Evolutionary conservation across 2,329 filamentous ascomycete species (phyloP).

Genomic region (Coniochaeta sp.): DNA sequence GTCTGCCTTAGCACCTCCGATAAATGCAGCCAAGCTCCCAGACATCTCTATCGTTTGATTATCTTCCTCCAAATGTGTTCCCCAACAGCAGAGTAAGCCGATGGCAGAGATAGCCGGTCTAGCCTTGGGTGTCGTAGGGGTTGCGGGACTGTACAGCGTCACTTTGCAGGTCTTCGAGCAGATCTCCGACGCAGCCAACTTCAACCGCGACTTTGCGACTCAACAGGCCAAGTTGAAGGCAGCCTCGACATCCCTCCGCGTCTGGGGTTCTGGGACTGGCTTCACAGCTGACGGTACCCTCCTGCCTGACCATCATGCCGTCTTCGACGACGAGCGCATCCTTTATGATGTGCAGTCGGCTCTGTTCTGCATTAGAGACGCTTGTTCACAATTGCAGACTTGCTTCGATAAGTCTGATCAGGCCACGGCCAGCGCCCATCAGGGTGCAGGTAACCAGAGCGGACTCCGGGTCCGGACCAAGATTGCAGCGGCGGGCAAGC

Average conservation of each 20-base stretch:
- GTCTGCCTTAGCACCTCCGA: neutral
- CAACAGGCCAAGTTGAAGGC: conserved; percentile 1
- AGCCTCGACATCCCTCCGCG: neutral
- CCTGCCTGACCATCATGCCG: neutral
- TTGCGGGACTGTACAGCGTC: neutral
- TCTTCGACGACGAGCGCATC: neutral
- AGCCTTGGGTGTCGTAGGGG: neutral
- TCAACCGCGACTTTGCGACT: neutral
- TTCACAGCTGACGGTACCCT: neutral
- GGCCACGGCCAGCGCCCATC: neutral
- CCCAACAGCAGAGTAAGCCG: neutral
- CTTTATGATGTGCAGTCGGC: neutral
- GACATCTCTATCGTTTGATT: neutral
- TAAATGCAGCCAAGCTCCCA: neutral
- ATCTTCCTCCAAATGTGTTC: neutral
- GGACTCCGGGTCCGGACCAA: neutral
- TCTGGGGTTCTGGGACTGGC: neutral
- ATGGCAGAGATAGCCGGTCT: conserved; percentile 1
- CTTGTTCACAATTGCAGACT: neutral
- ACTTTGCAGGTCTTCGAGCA: neutral
- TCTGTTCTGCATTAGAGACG: neutral
- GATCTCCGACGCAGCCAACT: neutral
- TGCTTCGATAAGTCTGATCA: neutral
- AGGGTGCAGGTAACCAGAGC: neutral
- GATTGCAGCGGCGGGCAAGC: neutral